Evolutionary conservation across 1,284 basidiomycete species (phyloP), one percentile per base, ranked within the genome.

Genomic region (Puccinia triticina): DNA sequence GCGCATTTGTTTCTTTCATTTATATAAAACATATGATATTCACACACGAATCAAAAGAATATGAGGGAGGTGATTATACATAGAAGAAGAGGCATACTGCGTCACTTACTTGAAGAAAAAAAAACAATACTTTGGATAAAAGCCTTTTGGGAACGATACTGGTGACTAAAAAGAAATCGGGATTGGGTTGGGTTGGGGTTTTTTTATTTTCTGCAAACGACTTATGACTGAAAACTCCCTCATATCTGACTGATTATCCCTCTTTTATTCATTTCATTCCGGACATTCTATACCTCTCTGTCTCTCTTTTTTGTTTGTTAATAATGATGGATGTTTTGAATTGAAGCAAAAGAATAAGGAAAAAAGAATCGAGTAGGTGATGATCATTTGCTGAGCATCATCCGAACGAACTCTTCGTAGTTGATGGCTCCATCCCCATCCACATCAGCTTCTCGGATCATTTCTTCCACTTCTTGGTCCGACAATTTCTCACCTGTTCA

Each of bases 361-460:
- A 16, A 5, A 53, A 18, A 18, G 16, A 29, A 59, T 59, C 57
- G 16, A 50, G 32, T 40, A 37, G 12, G 7, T 29, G 46, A 34
- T 37, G 26, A 78, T 78, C 76, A 84, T 84, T 86, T 87, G 84
- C 86, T 86, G 85, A 88, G 86, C 88, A 88, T 88, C 88, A 90
- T 89, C 85, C 88, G 89, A 82, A 90, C 89, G 84, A 90, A 89
- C 85, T 89, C 88, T 85, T 88, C 87, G 86, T 89, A 89, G 86
- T 89, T 82, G 83, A 84, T 87, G 85, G 87, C 77, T 46, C 94
- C 94, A 87, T 96, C 94, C 61, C 94, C 96, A 87, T 98, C 95
- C 77, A 94, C 91, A 88, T 99, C 96, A 79, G 96, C 96, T 88
- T 98, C 96, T 83, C 95, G 91, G 88, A 99, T 98, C 96, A 99